Base-by-base conservation (phyloP, 768 basidiomycete genomes). In the Dioszegia hungarica region DNA sequence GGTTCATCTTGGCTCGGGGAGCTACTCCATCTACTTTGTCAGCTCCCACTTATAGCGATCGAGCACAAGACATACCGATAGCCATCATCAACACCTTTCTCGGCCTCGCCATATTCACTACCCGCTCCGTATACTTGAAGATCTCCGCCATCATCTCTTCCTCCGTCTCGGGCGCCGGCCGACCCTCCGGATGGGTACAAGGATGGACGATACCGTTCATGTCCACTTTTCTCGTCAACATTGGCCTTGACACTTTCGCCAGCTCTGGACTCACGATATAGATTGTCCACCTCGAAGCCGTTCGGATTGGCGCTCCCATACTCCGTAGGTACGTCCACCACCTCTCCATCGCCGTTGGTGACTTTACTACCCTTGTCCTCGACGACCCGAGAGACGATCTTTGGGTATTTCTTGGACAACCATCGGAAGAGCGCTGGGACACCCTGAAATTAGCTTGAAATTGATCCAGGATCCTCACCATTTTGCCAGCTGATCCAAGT, bases 121-220 rank as follows among this genome's bases (percentile, higher is more conserved):
- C 88, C 39, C 95, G 83, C 72, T 98, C 91, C 0, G 95, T 99
- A 78, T 99, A 99, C 50, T 82, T 84, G 80, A 99, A 98, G 29
- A 99, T 82, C 76, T 97, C 95, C 5, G 90, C 72, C 95, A 99
- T 99, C 95, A 99, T 99, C 48, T 95, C 92, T 72, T 92, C 90
- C 75, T 99, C 95, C 1, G 92, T 97, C 77, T 95, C 90, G 0
- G 95, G 95, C 5, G 95, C 85, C 33, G 94, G 92, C 87, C 93
- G 66, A 70, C 93, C 94, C 77, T 98, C 95, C 0, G 95, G 95
- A 74, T 99, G 95, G 0, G 95, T 99, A 83, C 95, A 98, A 0
- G 95, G 95, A 77, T 99, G 95, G 11, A 99, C 95, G 75, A 98
- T 98, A 64, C 90, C 95, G 75, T 99, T 99, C 95, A 99, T 98